Base-by-base conservation (phyloP, 495 filamentous ascomycete genomes). In the Neurospora intermedia region DNA sequence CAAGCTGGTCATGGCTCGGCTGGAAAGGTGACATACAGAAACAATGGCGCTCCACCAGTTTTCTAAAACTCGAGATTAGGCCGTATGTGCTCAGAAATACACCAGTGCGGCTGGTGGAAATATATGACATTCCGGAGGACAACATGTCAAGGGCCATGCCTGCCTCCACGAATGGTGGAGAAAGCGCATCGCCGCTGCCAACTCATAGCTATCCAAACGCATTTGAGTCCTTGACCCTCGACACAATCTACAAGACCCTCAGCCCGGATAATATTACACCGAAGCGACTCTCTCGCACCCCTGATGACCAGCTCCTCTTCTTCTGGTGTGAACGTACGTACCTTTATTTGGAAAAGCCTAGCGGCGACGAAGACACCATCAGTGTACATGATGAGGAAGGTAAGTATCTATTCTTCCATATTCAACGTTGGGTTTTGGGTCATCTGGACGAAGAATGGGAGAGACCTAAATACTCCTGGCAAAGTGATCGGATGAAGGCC, bases 1-100 rank as follows among this genome's bases (percentile, higher is more conserved):
- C 77, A 0, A 76, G 69, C 38, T 79, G 77, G 77, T 77, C 76
- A 3, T 79, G 77, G 77, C 43, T 78, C 6, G 72, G 70, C 7
- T 78, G 74, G 71, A 59, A 59, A 5, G 73, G 76, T 6, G 70
- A 75, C 1, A 59, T 59, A 59, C 0, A 0, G 0, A 11, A 0
- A 18, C 16, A 6, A 7, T 18, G 0, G 15, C 5, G 15, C 7
- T 15, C 2, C 11, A 9, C 3, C 48, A 6, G 1, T 13, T 2
- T 0, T 2, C 6, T 23, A 5, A 59, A 59, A 59, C 48, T 59
- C 23, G 6, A 2, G 1, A 31, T 59, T 13, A 27, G 11, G 3
- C 13, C 54, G 11, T 62, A 62, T 6, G 15, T 62, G 2, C 54
- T 62, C 23, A 62, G 23, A 62, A 62, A 62, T 0, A 62, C 2